Evolutionary conservation across 768 basidiomycete species (phyloP).

Genomic region (Suillus paluster): DNA sequence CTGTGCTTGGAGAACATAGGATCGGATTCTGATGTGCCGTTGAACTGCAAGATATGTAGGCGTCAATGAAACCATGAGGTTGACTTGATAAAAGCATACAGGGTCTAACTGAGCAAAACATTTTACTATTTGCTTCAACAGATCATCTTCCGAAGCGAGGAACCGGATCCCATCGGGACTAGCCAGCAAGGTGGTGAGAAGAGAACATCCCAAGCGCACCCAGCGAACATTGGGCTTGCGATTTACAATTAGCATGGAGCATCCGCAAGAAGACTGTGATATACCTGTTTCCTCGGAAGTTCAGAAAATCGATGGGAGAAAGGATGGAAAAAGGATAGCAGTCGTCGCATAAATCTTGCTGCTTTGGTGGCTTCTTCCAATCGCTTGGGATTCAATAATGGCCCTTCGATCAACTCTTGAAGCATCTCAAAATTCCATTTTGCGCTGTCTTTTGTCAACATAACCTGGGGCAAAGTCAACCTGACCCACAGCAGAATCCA

Average conservation of each 20-base stretch:
- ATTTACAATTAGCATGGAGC: conserved; percentile 1
- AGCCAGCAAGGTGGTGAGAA: conserved; percentile 82
- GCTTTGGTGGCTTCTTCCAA: conserved; percentile 95
- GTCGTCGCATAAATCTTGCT: conserved; percentile 83
- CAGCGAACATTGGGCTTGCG: conserved; percentile 77
- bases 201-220: conserved; percentile 82
- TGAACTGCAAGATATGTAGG: conserved; percentile 53
- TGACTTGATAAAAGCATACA: conserved; percentile 46
- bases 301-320: conserved; percentile 88
- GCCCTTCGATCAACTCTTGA: conserved; percentile 89
- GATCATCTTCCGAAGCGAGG: conserved; percentile 79
- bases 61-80: not conserved
- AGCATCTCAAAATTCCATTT: conserved; percentile 94
- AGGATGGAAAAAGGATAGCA: conserved; percentile 95
- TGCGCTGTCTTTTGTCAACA: conserved; percentile 83
- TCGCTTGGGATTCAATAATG: conserved; percentile 86
- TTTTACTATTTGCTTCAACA: conserved; percentile 81
- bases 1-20: conserved; percentile 86
- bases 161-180: conserved; percentile 86
- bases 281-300: conserved; percentile 69
- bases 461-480: conserved; percentile 56
- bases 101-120: conserved; percentile 94
- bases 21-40: conserved; percentile 71
- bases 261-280: conserved; percentile 11
- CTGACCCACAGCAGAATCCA: not conserved